phyloP scores from a whole-genome alignment of 257 asterid species.

The Henckelia pumila region DNA sequence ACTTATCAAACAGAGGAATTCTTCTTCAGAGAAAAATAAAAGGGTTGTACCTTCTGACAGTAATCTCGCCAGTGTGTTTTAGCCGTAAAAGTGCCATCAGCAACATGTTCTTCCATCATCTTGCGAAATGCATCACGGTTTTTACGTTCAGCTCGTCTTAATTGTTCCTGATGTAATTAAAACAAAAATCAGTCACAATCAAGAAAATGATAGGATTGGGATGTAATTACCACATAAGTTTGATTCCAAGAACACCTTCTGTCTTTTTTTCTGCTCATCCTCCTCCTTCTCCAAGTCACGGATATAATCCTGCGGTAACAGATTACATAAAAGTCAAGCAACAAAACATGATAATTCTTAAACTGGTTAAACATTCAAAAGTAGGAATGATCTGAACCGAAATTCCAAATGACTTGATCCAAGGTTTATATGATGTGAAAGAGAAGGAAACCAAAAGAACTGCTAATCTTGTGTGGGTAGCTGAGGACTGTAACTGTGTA shows the following conservation, averaged over 20 bases:
- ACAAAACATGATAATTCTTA: not conserved
- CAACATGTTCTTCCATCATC: conserved; percentile 85
- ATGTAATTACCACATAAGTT: conserved; percentile 12
- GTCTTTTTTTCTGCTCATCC: conserved; percentile 82
- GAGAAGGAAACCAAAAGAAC: conserved; percentile 9
- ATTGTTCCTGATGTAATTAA: conserved; percentile 63
- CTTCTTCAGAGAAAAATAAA: conserved; percentile 19
- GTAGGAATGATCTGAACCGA: not conserved
- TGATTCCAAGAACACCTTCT: conserved; percentile 49
- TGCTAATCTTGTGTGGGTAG: not conserved
- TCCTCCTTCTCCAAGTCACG: conserved; percentile 96
- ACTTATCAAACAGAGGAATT: conserved; percentile 3
- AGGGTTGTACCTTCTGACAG: conserved; percentile 58
- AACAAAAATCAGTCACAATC: conserved; percentile 26
- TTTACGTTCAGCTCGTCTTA: conserved; percentile 85
- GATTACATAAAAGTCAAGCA: conserved; percentile 16
- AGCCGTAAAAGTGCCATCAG: conserved; percentile 79
- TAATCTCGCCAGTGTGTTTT: conserved; percentile 91
- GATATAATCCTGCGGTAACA: conserved; percentile 69
- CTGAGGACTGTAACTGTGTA: conserved; percentile 18
- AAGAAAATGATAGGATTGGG: conserved; percentile 11
- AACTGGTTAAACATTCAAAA: conserved; percentile 22
- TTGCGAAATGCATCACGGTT: conserved; percentile 89
- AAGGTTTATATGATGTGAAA: conserved; percentile 16
- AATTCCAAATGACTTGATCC: conserved; percentile 13